Percentiles rank a stretch among this genome's conserved stretches.
Conservation (phyloP, 31 red algal genomes). For the Bonnemaisonia californica region DNA sequence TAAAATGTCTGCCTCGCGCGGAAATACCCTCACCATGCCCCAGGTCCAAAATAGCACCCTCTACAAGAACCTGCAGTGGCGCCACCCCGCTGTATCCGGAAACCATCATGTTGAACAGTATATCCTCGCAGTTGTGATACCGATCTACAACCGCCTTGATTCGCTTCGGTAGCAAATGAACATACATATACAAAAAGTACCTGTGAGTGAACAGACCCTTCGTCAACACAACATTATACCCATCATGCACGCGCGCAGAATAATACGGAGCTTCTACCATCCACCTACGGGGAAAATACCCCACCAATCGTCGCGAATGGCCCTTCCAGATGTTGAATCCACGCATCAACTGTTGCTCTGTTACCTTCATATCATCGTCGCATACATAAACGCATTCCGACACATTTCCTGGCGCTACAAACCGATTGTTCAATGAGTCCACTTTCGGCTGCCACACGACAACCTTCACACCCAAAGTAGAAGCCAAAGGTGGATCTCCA, state of each 20-base stretch:
- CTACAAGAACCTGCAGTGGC: conserved; percentile 52
- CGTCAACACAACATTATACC: conserved; percentile 53
- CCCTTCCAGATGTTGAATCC: conserved; percentile 50
- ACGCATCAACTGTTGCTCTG: conserved; percentile 46
- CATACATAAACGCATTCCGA: conserved; percentile 50
- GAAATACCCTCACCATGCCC: conserved; percentile 55
- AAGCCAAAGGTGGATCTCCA: conserved; percentile 53
- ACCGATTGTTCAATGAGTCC: conserved; percentile 58
- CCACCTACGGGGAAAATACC: conserved; percentile 46
- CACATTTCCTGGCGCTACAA: conserved; percentile 48
- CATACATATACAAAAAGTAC: conserved; percentile 56
- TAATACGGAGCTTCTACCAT: conserved; percentile 58
- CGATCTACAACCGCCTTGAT: conserved; percentile 41
- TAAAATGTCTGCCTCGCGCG: conserved; percentile 40
- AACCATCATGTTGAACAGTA: conserved; percentile 67
- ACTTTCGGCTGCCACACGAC: conserved; percentile 45
- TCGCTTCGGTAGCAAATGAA: conserved; percentile 39
- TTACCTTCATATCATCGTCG: conserved; percentile 65
- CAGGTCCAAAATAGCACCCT: conserved; percentile 42
- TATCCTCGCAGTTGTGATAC: conserved; percentile 47
- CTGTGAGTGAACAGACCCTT: conserved; percentile 54
- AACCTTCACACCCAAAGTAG: conserved; percentile 41
- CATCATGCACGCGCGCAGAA: conserved; percentile 49
- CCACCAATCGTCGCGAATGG: conserved; percentile 41
- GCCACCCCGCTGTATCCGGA: conserved; percentile 45